Evolutionary conservation across 2,329 filamentous ascomycete genomes (phyloP).

Genomic region (Cercospora nicotianae): DNA sequence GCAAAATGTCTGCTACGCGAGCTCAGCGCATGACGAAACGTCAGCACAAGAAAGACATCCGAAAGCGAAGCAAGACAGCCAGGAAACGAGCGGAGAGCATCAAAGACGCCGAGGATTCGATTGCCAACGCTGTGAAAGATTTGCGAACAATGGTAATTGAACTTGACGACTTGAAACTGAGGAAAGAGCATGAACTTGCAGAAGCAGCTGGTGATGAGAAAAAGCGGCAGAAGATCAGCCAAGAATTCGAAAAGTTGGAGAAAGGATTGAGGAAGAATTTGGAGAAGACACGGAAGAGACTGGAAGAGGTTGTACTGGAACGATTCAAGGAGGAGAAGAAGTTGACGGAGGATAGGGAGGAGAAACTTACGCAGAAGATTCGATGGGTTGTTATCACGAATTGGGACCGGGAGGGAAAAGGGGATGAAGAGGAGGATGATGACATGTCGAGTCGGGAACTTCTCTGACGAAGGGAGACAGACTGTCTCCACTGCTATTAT

Average conservation of each 20-base stretch:
- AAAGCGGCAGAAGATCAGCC: constrained; percentile 9
- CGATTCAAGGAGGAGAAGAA: constrained; percentile 11
- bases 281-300: constrained; percentile 17
- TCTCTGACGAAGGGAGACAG: too few relatives aligned
- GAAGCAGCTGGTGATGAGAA: constrained; percentile 6
- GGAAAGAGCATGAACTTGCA: constrained; percentile 9
- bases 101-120: neutral
- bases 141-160: constrained; percentile 18
- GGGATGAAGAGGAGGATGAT: neutral
- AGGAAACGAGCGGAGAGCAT: constrained; percentile 19
- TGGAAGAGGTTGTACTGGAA: constrained; percentile 16
- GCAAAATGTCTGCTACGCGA: constrained; percentile 23
- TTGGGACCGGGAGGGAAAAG: constrained; percentile 15
- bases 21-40: constrained; percentile 26
- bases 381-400: constrained; percentile 31
- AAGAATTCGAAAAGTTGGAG: constrained; percentile 16
- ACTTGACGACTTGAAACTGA: constrained; percentile 16
- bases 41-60: constrained; percentile 24
- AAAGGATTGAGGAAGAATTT: constrained; percentile 14
- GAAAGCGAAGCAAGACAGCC: constrained; percentile 11
- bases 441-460: neutral
- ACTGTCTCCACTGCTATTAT: too few relatives aligned
- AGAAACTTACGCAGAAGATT: constrained; percentile 33
- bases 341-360: constrained; percentile 16
- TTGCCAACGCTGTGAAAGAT: constrained; percentile 22